These are phyloP conservation scores for Chlamydomonas asymmetrica DNA, from an alignment of 139 green algal genomes.

Conservation along the genomic window DNA sequence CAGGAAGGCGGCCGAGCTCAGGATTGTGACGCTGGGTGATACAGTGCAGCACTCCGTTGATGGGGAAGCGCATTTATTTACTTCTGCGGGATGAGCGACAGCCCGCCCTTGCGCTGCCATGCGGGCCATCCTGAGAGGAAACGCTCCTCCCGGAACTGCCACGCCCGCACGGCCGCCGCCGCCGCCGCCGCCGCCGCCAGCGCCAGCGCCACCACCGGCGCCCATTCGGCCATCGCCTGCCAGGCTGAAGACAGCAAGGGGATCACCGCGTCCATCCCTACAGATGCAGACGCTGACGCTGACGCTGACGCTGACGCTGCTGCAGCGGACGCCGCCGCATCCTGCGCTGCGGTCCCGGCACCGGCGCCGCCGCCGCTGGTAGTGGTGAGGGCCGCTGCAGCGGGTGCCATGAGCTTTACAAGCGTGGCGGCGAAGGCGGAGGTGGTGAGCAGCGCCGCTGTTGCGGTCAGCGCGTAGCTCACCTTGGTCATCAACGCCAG, in stretches of 20 bases:
- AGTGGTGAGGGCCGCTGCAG: too few relatives aligned
- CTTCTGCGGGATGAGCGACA: background rate
- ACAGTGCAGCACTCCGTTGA: too few relatives aligned
- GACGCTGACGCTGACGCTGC: too few relatives aligned
- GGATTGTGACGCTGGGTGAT: too few relatives aligned
- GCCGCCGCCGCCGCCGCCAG: background rate
- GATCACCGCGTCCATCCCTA: background rate
- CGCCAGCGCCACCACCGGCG: background rate
- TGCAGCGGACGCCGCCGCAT: background rate
- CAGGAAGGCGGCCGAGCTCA: too few relatives aligned
- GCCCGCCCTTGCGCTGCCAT: slow-evolving; percentile 6
- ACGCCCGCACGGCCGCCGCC: slow-evolving; percentile 3
- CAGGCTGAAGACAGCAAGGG: background rate
- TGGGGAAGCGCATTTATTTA: too few relatives aligned
- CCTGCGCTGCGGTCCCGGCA: too few relatives aligned
- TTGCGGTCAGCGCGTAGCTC: slow-evolving; percentile 6
- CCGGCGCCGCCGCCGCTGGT: too few relatives aligned
- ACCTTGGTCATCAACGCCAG: slow-evolving; percentile 12
- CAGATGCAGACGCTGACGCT: background rate
- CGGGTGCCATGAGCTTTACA: too few relatives aligned
- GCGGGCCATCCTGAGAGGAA: background rate
- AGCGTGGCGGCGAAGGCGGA: too few relatives aligned
- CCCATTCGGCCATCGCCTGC: slow-evolving; percentile 10
- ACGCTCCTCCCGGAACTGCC: slow-evolving; percentile 4
- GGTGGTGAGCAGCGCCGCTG: slow-evolving; percentile 16